Conservation (phyloP, 192 early-diverging fungal genomes). For the Podila epicladia region DNA sequence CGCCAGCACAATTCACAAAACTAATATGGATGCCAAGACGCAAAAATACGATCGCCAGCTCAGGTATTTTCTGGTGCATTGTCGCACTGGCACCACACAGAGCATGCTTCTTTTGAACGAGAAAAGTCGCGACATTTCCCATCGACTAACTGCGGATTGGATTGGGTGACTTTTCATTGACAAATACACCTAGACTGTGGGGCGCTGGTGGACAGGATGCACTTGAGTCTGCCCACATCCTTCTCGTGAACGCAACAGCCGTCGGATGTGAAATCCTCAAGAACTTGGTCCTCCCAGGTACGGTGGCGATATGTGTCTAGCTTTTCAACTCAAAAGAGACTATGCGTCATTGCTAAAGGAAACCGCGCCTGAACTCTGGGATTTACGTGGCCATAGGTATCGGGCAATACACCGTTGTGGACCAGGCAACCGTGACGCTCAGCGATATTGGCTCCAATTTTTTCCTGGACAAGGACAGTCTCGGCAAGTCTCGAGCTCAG, state of each 20-base stretch:
- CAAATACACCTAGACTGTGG: slow-evolving; percentile 82
- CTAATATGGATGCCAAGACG: slow-evolving; percentile 65
- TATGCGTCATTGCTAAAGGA: not conserved
- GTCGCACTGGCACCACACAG: not conserved
- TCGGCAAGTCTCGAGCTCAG: slow-evolving; percentile 76
- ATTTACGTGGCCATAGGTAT: slow-evolving; percentile 67
- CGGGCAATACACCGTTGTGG: slow-evolving; percentile 88
- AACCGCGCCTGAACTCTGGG: not conserved
- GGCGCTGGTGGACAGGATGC: slow-evolving; percentile 88
- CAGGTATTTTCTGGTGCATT: slow-evolving; percentile 59
- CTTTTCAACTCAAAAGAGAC: not conserved
- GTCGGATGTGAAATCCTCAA: slow-evolving; percentile 93
- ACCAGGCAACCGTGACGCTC: slow-evolving; percentile 70
- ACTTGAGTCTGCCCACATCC: slow-evolving; percentile 85
- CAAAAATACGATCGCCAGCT: slow-evolving; percentile 91
- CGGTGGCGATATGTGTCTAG: not conserved
- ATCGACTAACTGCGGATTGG: slow-evolving; percentile 25
- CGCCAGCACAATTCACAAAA: not conserved
- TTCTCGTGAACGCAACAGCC: slow-evolving; percentile 85
- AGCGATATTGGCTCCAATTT: slow-evolving; percentile 90
- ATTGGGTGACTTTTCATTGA: not conserved
- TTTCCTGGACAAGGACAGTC: slow-evolving; percentile 77
- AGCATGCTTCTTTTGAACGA: not conserved
- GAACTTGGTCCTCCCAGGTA: slow-evolving; percentile 96
- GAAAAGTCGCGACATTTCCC: not conserved